These are phyloP conservation scores for Chrysoporthe deuterocubensis DNA, from an alignment of 2,329 filamentous ascomycete genomes.

Conservation along the genomic window DNA sequence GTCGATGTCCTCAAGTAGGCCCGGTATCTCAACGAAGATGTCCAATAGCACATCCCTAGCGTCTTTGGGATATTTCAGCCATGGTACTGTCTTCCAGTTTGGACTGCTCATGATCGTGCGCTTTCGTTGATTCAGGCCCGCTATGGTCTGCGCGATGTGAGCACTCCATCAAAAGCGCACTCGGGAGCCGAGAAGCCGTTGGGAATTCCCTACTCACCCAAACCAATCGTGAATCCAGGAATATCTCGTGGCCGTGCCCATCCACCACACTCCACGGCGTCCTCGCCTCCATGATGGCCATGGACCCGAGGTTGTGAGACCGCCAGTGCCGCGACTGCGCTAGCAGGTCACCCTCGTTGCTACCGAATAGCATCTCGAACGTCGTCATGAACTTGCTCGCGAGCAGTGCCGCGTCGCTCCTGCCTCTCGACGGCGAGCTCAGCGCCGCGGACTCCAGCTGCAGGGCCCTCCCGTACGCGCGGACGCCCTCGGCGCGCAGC, in stretches of 20 bases:
- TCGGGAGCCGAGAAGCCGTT: neutral
- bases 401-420: constrained; percentile 31
- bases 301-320: constrained; percentile 13
- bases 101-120: constrained; percentile 25
- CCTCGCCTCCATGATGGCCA: constrained; percentile 20
- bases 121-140: constrained; percentile 26
- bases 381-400: constrained; percentile 33
- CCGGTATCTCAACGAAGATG: constrained; percentile 30
- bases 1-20: constrained; percentile 31
- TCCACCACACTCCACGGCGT: constrained; percentile 16
- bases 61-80: constrained; percentile 29
- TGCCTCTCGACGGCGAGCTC: constrained; percentile 20
- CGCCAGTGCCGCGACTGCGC: constrained; percentile 8
- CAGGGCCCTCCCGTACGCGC: constrained; percentile 31
- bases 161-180: neutral
- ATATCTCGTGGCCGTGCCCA: constrained; percentile 10
- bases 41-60: constrained; percentile 31
- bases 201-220: neutral
- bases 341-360: neutral
- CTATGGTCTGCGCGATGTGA: constrained; percentile 26
- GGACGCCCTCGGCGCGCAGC: constrained; percentile 30
- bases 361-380: constrained; percentile 30
- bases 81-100: constrained; percentile 32
- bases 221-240: constrained; percentile 3
- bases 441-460: constrained; percentile 29